Conservation (phyloP, 192 early-diverging fungal genomes). For the Linnemannia schmuckeri region DNA sequence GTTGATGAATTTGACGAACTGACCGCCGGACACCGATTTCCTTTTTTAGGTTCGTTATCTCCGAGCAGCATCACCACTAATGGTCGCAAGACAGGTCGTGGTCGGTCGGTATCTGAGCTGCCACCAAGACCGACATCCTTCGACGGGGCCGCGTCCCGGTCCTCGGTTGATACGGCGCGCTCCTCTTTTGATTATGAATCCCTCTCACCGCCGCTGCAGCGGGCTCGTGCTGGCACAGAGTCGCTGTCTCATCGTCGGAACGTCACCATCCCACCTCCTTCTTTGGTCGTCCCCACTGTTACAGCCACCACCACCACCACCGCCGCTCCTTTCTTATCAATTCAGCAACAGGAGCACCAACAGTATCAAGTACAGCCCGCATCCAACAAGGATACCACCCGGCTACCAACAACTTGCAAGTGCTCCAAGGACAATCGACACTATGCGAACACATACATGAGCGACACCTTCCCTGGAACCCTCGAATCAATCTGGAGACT, state of each 20-base stretch:
- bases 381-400: neutral
- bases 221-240: slow-evolving; percentile 18
- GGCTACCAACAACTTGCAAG: slow-evolving; percentile 30
- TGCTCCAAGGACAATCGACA: slow-evolving; percentile 56
- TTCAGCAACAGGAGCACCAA: neutral
- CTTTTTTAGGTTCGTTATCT: slow-evolving; percentile 24
- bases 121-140: slow-evolving; percentile 49
- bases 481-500: slow-evolving; percentile 55
- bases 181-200: slow-evolving; percentile 39
- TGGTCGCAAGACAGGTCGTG: slow-evolving; percentile 24
- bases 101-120: slow-evolving; percentile 43
- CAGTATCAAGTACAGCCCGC: neutral
- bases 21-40: neutral
- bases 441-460: slow-evolving; percentile 26
- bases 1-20: neutral
- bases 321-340: neutral
- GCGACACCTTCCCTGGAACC: slow-evolving; percentile 47
- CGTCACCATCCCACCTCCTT: neutral
- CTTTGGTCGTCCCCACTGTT: neutral
- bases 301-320: neutral
- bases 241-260: neutral
- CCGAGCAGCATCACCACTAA: neutral
- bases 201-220: neutral
- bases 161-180: neutral
- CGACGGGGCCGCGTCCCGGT: slow-evolving; percentile 17